Evolutionary conservation across 1,284 basidiomycete genomes (phyloP), one percentile per base, ranked within the genome.

Genomic region (Rhodotorula sp.): DNA sequence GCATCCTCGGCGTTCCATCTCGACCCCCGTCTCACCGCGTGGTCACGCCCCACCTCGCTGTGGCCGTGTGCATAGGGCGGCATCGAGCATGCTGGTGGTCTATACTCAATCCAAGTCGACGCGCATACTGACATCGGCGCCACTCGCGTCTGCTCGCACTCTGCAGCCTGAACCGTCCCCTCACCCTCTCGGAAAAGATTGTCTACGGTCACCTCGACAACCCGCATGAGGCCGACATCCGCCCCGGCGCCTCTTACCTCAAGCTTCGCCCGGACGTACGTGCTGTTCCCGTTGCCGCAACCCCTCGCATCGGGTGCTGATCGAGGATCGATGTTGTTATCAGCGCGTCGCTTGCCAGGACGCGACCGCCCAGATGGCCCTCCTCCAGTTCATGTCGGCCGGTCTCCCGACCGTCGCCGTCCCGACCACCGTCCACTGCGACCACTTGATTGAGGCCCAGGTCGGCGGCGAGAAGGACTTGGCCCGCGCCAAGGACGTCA

Each of bases 341-440:
- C 80, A 97, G 93, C 93, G 97, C 80, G 97, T 99, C 78, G 96
- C 97, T 69, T 99, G 96, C 86, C 97, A 99, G 86, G 97, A 99
- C 88, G 94, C 94, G 76, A 97, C 94, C 67, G 94, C 94, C 68
- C 83, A 98, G 90, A 99, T 99, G 97, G 97, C 97, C 54, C 88
- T 99, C 73, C 88, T 99, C 78, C 96, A 99, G 86, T 99, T 99
- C 88, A 99, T 99, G 97, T 97, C 96, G 63, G 95, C 97, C 39
- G 96, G 96, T 79, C 94, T 99, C 86, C 93, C 94, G 82, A 95
- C 93, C 66, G 93, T 92, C 62, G 94, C 96, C 69, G 95, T 98
- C 77, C 96, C 97, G 61, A 95, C 96, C 76, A 97, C 96, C 74
- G 93, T 97, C 68, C 93, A 97, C 87, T 99, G 97, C 83, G 96